Evolutionary conservation across 1,284 basidiomycete species (phyloP), one percentile per base, ranked within the genome.

Genomic region (Puccinia triticina): DNA sequence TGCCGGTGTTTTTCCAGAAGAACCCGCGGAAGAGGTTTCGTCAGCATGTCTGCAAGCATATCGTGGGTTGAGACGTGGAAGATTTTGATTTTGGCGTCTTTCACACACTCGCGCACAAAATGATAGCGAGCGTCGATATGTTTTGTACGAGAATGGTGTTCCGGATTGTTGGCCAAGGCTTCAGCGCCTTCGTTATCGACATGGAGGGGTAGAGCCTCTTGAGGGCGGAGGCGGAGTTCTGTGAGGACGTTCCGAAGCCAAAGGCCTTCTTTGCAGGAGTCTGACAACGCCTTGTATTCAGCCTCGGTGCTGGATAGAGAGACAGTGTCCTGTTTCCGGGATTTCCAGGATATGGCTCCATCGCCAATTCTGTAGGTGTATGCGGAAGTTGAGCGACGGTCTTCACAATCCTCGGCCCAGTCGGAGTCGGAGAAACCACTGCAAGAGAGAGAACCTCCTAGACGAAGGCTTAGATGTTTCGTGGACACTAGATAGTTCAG

Each of bases 31-130:
- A 43, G 40, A 7, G 40, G 40, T 43, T 43, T 72, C 10, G 69
- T 72, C 29, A 72, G 26, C 43, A 74, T 74, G 32, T 74, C 72
- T n/a, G 72, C 72, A 26, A 74, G 46, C 72, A 74, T 74, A 14
- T 74, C 72, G 3, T 74, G 8, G 5, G 40, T 74, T 29, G 48
- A 74, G 18, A 74, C 72, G 29, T 74, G 72, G 2, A 4, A 3
- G 10, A 74, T 7, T 11, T 8, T 18, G 26, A 74, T 29, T n/a
- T 74, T 55, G 4, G 11, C 32, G 29, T 74, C 32, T 26, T 37
- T 7, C 5, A 55, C 11, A 32, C 23, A 21, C 55, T 74, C 46
- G 4, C 32, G 72, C 5, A 55, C 8, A 37, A 74, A 74, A 23
- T 53, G 72, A 74, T 26, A 74, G 2, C 46, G 21, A 2, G 72